A percentile compares a stretch with the other conserved stretches of the same genome.
These are phyloP conservation scores for Azolla pinnata DNA, from an alignment of 75 land plant species.

Conservation along the genomic window DNA sequence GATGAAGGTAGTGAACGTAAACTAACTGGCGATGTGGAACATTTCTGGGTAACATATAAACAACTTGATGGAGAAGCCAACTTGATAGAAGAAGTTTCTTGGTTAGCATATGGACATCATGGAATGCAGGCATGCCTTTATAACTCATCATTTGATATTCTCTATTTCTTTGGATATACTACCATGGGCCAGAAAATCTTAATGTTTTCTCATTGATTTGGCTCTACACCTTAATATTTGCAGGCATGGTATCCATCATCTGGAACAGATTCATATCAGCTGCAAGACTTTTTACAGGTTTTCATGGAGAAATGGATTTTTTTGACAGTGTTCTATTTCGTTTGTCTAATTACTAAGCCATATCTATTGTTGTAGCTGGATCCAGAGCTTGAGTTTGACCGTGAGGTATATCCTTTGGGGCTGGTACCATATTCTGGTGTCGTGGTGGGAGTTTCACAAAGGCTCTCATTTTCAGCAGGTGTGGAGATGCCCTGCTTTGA, in stretches of 20 bases:
- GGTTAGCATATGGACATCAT: conserved; percentile 97
- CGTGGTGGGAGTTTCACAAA: conserved; percentile 89
- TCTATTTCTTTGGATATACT: not conserved
- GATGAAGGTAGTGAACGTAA: conserved; percentile 89
- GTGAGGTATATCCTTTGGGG: conserved; percentile 93
- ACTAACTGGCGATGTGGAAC: conserved; percentile 75
- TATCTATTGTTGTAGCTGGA: conserved; percentile 55
- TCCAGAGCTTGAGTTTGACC: conserved; percentile 96
- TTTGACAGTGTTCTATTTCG: not conserved
- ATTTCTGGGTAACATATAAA: conserved; percentile 90
- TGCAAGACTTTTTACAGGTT: conserved; percentile 81
- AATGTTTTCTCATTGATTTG: not conserved
- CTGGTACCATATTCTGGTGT: conserved; percentile 92
- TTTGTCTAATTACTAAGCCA: not conserved
- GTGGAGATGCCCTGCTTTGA: conserved; percentile 96
- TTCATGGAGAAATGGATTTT: not conserved
- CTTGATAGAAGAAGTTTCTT: conserved; percentile 86
- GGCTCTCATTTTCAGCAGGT: conserved; percentile 84
- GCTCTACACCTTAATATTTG: not conserved
- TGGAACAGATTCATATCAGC: conserved; percentile 59
- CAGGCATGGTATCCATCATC: conserved; percentile 99
- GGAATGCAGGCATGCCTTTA: conserved; percentile 80
- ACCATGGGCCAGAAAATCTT: not conserved
- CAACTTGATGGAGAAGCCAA: conserved; percentile 62
- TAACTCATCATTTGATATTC: not conserved